Base-by-base conservation (phyloP, 1,284 basidiomycete species). In the Anthracocystis panici-leucophaei region DNA sequence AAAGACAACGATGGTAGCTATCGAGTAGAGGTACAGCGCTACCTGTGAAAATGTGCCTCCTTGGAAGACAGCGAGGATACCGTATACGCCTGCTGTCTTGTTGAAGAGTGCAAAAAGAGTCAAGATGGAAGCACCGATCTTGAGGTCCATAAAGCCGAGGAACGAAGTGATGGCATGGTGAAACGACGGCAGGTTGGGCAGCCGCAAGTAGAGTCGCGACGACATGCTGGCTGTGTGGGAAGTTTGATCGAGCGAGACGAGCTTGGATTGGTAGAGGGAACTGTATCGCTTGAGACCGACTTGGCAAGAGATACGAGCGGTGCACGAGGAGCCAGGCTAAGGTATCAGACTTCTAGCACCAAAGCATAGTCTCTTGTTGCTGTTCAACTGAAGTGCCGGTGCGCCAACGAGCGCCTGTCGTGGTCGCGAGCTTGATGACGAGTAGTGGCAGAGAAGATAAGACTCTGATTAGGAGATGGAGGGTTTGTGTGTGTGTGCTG, bases 1-100 rank as follows among this genome's bases (percentile, higher is more conserved):
- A 35, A 96, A 89, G 0, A 91, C 91, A 27, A 91, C 88, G 56
- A 99, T 90, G 29, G 91, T 93, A 18, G 91, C 86, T 57, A 92
- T 91, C 12, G 94, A 97, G 87, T 99, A 99, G 41, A 95, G 88
- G 86, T 99, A 99, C 35, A 85, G 70, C 6, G 77, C 79, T 65
- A 97, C 88, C 87, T 99, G 96, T 0, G 92, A 90, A 77, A 95
- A 91, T 9, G 93, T 92, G 23, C 94, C 94, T 41, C 93, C 93
- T 2, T 91, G 92, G 76, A 96, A 88, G 72, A 96, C 89, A 16
- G 95, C 94, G 56, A 99, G 91, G 74, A 99, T 90, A 57, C 96
- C 96, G 85, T 97, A 99, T 18, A 98, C 90, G 62, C 96, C 96
- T 16, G 96, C 96, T 57, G 95, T 95, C 87, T 99, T 99, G 89